Evolutionary conservation across 2,329 filamentous ascomycete genomes (phyloP).

Genomic region (Colletotrichum magnum): DNA sequence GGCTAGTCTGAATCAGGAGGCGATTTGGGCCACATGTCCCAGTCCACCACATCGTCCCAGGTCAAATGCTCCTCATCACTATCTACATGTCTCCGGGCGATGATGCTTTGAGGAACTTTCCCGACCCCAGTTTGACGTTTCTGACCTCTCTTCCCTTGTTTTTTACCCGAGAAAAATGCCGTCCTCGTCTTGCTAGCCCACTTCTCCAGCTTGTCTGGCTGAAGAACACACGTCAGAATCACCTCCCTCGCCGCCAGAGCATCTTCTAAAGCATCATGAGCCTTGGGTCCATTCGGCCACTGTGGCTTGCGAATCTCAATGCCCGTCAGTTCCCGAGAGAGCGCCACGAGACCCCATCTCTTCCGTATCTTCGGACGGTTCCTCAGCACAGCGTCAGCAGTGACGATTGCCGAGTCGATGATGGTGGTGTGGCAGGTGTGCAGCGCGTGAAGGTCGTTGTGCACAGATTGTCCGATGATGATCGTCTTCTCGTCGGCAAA

Average conservation of each 20-base stretch:
- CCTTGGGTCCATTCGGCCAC: no score
- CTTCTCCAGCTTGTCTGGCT: not conserved
- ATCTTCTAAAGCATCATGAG: not conserved
- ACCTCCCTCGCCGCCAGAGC: not conserved
- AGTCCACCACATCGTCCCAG: not conserved
- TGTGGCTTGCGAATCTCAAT: not conserved
- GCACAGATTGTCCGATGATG: constrained; percentile 62
- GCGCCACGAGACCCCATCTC: not conserved
- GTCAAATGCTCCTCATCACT: no score
- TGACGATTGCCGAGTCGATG: constrained; percentile 61
- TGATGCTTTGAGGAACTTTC: no score
- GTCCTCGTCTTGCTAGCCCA: not conserved
- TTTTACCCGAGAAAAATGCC: not conserved
- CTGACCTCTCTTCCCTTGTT: no score
- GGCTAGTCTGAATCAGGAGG: not conserved
- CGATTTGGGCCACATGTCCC: not conserved
- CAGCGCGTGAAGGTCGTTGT: constrained; percentile 60
- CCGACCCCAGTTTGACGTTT: no score
- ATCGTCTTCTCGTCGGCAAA: constrained; percentile 60
- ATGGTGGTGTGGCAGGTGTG: constrained; percentile 57
- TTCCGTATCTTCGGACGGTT: not conserved
- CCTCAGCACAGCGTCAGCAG: constrained; percentile 43
- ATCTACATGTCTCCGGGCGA: no score
- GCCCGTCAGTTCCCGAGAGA: not conserved
- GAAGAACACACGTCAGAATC: not conserved